Base-by-base conservation (phyloP, 352 stramenopile species). In the Chrysophaeum taylorii region DNA sequence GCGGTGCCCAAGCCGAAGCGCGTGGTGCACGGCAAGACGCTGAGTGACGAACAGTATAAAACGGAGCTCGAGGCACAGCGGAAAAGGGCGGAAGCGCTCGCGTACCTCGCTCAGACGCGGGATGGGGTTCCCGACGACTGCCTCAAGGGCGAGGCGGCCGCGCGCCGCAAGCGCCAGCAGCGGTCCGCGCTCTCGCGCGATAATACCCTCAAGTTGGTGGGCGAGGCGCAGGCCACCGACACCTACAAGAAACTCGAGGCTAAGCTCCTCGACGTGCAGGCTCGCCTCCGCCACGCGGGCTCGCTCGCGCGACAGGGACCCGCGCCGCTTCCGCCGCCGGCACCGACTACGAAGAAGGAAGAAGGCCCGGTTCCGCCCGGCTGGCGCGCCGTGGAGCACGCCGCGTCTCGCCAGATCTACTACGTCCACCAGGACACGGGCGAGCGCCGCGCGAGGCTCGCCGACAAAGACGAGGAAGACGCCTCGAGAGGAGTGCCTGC, bases 381-480 rank as follows among this genome's bases (percentile, higher is more conserved):
- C 57, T 66, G 57, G 57, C 15, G 31, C 2, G 31, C 57, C 12
- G 12, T 5, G 14, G 2, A 2, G 33, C 57, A 66, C 41, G 27
- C 63, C 1, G 7, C 63, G 41, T 37, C 64, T 53, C 36, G 39
- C 14, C 70, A 75, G 53, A 72, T 42, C 29, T 67, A 75, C 54
- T 75, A 69, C 66, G 42, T 75, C 29, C 25, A 72, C n/a, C 37
- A 63, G 39, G 38, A 12, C 33, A 73, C 42, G 39, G 70, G 64
- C 21, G 50, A 73, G n/a, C 15, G 45, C 21, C 70, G 70, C n/a
- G 72, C 64, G 50, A 12, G 1, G 7, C 48, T n/a, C n/a, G n/a
- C n/a, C n/a, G n/a, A n/a, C n/a, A n/a, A n/a, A n/a, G n/a, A n/a
- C n/a, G n/a, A n/a, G n/a, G n/a, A n/a, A n/a, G n/a, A n/a, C n/a